Base-by-base conservation (phyloP, 2,329 filamentous ascomycete genomes). In the Reticulascus tulasneorum region DNA sequence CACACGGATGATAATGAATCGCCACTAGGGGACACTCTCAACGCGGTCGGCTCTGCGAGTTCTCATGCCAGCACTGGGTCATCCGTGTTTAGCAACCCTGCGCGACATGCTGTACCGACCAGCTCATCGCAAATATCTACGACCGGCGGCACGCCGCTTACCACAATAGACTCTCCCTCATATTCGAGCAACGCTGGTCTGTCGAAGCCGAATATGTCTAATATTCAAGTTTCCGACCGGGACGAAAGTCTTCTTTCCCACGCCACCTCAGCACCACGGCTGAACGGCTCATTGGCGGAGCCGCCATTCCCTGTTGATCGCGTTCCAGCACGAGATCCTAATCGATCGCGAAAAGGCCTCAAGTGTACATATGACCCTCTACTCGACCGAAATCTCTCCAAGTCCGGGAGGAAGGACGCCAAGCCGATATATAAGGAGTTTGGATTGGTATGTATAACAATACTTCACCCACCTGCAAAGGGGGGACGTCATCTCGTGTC, bases 61-160 rank as follows among this genome's bases (percentile, higher is more conserved):
- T 88, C 84, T 38, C 73, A 82, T 54, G 71, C 75, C 38, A 88
- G 82, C 64, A 77, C 80, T 35, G 73, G 74, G 33, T 87, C 83
- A 28, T 87, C 86, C 36, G 70, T 84, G 47, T 85, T 86, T 63
- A 86, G 79, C 61, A 58, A 55, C 45, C 56, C 65, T 43, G 58
- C 66, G 41, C 60, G 57, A 47, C 60, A 66, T 44, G 55, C 58
- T 53, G 60, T 61, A 47, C 49, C 66, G 46, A 60, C 62, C 48
- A 49, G 59, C 39, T 59, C 67, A 47, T 64, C 66, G 54, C 65
- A 60, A 58, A 50, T 55, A 29, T 53, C 59, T 35, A 65, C 58
- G 60, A 60, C 62, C 59, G 70, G 54, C 58, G 48, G 67, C 47
- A 75, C 73, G 28, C 72, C 73, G 42, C 64, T 70, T 48, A 73